Evolutionary conservation across 2,329 filamentous ascomycete genomes (phyloP).

Genomic region (Chalara sp.): DNA sequence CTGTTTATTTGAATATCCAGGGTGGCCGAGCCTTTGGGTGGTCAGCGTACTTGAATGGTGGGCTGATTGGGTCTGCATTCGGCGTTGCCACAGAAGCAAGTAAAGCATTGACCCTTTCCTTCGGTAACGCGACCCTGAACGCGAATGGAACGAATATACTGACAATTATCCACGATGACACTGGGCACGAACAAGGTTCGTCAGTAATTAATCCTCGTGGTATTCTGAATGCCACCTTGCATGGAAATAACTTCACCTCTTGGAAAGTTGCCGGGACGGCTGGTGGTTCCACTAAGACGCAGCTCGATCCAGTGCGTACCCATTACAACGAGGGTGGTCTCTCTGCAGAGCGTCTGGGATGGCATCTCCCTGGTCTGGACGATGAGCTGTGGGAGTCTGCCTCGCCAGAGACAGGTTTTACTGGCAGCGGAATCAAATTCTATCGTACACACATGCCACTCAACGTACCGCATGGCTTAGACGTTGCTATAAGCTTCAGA

Average conservation of each 20-base stretch:
- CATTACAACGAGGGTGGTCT: slow-evolving; percentile 52
- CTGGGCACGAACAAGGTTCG: too few species aligned
- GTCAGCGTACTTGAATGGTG: neutral
- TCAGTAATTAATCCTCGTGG: too few species aligned
- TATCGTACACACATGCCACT: slow-evolving; percentile 48
- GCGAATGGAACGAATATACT: neutral
- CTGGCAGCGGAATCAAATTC: slow-evolving; percentile 45
- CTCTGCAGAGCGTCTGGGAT: slow-evolving; percentile 49
- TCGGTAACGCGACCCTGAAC: neutral
- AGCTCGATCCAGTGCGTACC: slow-evolving; percentile 47
- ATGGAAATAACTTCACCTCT: slow-evolving; percentile 12
- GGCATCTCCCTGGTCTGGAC: slow-evolving; percentile 50
- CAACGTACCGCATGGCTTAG: slow-evolving; percentile 36
- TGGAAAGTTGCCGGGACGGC: slow-evolving; percentile 54
- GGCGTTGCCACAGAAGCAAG: neutral
- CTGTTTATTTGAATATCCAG: slow-evolving; percentile 16
- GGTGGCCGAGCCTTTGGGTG: neutral
- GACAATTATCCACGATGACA: too few species aligned
- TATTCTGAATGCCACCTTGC: too few species aligned
- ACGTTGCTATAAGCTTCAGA: slow-evolving; percentile 49
- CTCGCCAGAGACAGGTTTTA: slow-evolving; percentile 28
- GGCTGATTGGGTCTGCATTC: neutral
- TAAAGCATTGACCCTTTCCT: neutral
- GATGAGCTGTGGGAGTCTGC: slow-evolving; percentile 35
- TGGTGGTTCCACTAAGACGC: slow-evolving; percentile 34